Evolutionary conservation across 352 stramenopile genomes (phyloP).

Genomic region (Pythium dissimile): DNA sequence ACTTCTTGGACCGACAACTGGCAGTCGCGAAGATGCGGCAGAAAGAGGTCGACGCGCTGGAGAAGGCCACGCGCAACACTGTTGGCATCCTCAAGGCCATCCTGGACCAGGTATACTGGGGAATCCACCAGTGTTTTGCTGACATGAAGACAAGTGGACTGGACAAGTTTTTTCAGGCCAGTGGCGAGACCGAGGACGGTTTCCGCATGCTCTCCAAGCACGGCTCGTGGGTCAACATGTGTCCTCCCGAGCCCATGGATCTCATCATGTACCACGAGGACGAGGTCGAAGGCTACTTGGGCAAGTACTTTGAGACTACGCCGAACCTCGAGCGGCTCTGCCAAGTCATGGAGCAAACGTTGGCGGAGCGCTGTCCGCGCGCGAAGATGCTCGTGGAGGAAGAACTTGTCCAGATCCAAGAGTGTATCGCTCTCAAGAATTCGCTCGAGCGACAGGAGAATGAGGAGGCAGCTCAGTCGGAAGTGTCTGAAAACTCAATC

Average conservation of each 20-base stretch:
- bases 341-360: conserved; percentile 53
- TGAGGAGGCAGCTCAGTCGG: not conserved
- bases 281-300: conserved; percentile 69
- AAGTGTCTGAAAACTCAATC: not conserved
- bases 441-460: conserved; percentile 24
- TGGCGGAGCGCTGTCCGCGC: conserved; percentile 57
- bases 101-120: conserved; percentile 38
- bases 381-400: conserved; percentile 40
- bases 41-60: conserved; percentile 52
- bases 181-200: conserved; percentile 44
- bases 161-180: conserved; percentile 40
- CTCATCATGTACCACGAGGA: conserved; percentile 53
- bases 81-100: conserved; percentile 51
- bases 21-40: conserved; percentile 39
- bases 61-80: conserved; percentile 63
- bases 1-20: conserved; percentile 49
- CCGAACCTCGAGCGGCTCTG: conserved; percentile 35
- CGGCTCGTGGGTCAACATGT: conserved; percentile 32
- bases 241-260: conserved; percentile 52
- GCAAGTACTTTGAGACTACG: conserved; percentile 49
- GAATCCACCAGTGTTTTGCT: conserved; percentile 48
- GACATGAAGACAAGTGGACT: conserved; percentile 41
- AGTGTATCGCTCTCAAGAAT: conserved; percentile 46
- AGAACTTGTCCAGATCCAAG: conserved; percentile 42
- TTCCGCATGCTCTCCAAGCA: conserved; percentile 73